A percentile compares a stretch with the other conserved stretches of the same genome.
Evolutionary conservation across 768 basidiomycete species (phyloP).

Genomic region (Holtermannia corniformis): DNA sequence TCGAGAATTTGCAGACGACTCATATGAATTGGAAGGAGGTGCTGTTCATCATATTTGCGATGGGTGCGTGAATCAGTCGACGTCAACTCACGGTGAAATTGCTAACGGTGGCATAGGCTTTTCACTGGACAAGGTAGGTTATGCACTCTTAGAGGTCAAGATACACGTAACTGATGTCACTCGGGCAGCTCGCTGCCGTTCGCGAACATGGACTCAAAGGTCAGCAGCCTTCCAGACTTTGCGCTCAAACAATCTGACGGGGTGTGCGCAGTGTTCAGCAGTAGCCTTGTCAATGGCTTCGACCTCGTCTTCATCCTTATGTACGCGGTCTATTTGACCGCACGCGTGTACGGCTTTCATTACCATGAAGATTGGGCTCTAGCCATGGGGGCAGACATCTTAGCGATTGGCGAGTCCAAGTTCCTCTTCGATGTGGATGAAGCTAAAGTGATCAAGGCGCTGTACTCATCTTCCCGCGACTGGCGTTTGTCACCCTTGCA

Average conservation of each 20-base stretch:
- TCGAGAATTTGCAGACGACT: constrained; percentile 61
- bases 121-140: constrained; percentile 65
- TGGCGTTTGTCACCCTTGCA: constrained; percentile 83
- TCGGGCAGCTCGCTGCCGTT: constrained; percentile 66
- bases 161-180: not conserved
- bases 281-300: constrained; percentile 59
- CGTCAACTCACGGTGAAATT: not conserved
- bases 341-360: constrained; percentile 70
- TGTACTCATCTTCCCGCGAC: constrained; percentile 76
- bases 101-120: constrained; percentile 54
- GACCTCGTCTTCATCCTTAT: constrained; percentile 83
- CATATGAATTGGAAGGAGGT: constrained; percentile 58
- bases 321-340: constrained; percentile 63
- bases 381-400: constrained; percentile 63
- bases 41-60: constrained; percentile 58
- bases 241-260: too few relatives aligned
- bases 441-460: constrained; percentile 44
- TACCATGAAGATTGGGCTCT: constrained; percentile 57
- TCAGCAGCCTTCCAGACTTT: too few relatives aligned
- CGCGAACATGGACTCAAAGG: constrained; percentile 91
- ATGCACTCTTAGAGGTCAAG: not conserved
- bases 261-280: constrained; percentile 35
- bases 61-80: constrained; percentile 31
- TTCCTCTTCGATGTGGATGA: not conserved
- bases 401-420: constrained; percentile 56